phyloP scores from a whole-genome alignment of 176 grass and related monocot species.

The Raddia guianensis region DNA sequence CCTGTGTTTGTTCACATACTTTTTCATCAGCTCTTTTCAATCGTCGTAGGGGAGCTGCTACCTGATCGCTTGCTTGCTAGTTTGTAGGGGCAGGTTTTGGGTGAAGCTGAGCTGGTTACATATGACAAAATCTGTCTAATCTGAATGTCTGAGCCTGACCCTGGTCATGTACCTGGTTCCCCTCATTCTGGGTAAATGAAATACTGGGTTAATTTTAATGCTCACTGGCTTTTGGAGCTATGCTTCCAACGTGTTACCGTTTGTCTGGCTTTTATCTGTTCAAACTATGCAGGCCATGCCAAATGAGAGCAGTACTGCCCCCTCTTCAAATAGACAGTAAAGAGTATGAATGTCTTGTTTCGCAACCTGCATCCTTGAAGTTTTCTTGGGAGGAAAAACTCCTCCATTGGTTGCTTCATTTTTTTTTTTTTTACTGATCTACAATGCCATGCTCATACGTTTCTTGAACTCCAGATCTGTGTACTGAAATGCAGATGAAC shows the following conservation, averaged over 20 bases:
- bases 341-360: background rate
- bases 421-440: background rate
- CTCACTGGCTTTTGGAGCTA: background rate
- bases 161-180: background rate
- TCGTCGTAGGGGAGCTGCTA: background rate
- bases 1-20: slow-evolving; percentile 8
- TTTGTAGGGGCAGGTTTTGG: slow-evolving; percentile 3
- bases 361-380: background rate
- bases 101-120: background rate
- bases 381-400: background rate
- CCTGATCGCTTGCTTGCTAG: background rate
- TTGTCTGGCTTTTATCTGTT: background rate
- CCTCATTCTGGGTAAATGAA: background rate
- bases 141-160: slow-evolving; percentile 1
- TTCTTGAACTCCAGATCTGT: slow-evolving; percentile 18
- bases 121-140: slow-evolving; percentile 25
- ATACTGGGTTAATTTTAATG: background rate
- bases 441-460: background rate
- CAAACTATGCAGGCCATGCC: background rate
- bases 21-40: background rate
- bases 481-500: slow-evolving; percentile 20
- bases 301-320: slow-evolving; percentile 10
- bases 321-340: slow-evolving; percentile 5
- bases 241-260: background rate
- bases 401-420: background rate